Evolutionary conservation across 164 flowering plant genomes (phyloP), one percentile per base, ranked within the genome.

Genomic region (Macadamia tetraphylla): DNA sequence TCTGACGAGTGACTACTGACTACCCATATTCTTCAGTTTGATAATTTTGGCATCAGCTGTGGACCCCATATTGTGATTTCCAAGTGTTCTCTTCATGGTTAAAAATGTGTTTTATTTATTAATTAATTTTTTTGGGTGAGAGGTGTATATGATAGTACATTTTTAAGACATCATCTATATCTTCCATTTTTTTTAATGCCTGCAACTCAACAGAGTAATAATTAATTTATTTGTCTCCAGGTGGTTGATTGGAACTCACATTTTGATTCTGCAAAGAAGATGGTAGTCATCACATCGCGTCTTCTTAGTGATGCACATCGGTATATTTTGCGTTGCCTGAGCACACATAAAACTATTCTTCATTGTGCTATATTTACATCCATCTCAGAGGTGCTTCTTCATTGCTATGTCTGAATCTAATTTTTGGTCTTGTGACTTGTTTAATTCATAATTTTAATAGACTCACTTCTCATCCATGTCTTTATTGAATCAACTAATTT

Each of bases 291-390:
- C 78, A 88, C 95, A 61, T 85, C 96, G 64, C 89, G 87, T 56
- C 84, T 91, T 58, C 74, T 94, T 49, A 94, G 94, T 81, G 97
- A 94, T 81, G 87, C 90, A 17, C 98, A 94, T 80, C 92, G 98
- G 48, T 94, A 91, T 77, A 80, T 88, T 42, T 73, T 94, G 44
- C 96, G 95, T 56, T 90, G 97, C 76, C 81, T 94, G 66, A 88
- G 84, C 72, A 70, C 76, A 5, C 93, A 87, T 74, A 83, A 76
- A 75, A 75, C 68, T 75, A 83, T 87, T 79, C 82, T 71, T 42
- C 74, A 42, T 60, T 94, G 96, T 70, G 72, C 80, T 56, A 78
- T 94, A 76, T 87, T 84, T 71, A 92, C 98, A 52, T 83, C 96
- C 63, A 82, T 94, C 62, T 87, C 98, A 51, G 98, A 94, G 98